phyloP scores from a whole-genome alignment of 768 basidiomycete species.

The Harrya chromipes region DNA sequence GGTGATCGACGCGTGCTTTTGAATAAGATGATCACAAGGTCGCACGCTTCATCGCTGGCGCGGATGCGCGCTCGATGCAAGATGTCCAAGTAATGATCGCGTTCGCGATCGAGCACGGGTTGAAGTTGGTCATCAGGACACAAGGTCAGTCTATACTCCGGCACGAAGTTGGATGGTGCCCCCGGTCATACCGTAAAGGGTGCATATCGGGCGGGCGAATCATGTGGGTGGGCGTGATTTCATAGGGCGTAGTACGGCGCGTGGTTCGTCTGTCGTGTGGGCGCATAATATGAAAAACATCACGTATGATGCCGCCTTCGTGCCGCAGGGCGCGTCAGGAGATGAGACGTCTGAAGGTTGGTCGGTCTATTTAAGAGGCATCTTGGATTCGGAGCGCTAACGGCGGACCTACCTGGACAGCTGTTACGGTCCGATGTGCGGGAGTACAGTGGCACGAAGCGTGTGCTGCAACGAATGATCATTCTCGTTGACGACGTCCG shows the following conservation, averaged over 20 bases:
- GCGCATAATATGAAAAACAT: slow-evolving; percentile 41
- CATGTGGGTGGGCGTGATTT: slow-evolving; percentile 30
- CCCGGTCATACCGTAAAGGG: no score
- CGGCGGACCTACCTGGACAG: slow-evolving; percentile 21
- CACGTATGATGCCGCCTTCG: slow-evolving; percentile 29
- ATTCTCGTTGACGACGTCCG: no score
- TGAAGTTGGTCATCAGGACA: slow-evolving; percentile 19
- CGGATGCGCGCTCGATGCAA: slow-evolving; percentile 9
- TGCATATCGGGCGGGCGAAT: not conserved
- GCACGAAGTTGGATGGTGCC: no score
- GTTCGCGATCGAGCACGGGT: slow-evolving; percentile 14
- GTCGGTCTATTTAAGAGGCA: not conserved
- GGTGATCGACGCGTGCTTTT: slow-evolving; percentile 37
- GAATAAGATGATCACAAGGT: slow-evolving; percentile 25
- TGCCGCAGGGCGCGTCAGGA: slow-evolving; percentile 30
- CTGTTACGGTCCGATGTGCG: slow-evolving; percentile 30
- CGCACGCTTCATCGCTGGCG: slow-evolving; percentile 15
- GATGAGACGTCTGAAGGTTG: slow-evolving; percentile 24
- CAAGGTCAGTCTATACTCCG: slow-evolving; percentile 7
- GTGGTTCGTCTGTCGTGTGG: slow-evolving; percentile 39
- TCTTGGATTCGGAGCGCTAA: not conserved
- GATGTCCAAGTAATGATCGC: slow-evolving; percentile 22
- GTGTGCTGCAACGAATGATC: no score
- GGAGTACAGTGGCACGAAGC: slow-evolving; percentile 45
- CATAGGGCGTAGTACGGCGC: slow-evolving; percentile 38